Evolutionary conservation across 768 basidiomycete genomes (phyloP), one percentile per base, ranked within the genome.

Genomic region (Kwoniella sp.): DNA sequence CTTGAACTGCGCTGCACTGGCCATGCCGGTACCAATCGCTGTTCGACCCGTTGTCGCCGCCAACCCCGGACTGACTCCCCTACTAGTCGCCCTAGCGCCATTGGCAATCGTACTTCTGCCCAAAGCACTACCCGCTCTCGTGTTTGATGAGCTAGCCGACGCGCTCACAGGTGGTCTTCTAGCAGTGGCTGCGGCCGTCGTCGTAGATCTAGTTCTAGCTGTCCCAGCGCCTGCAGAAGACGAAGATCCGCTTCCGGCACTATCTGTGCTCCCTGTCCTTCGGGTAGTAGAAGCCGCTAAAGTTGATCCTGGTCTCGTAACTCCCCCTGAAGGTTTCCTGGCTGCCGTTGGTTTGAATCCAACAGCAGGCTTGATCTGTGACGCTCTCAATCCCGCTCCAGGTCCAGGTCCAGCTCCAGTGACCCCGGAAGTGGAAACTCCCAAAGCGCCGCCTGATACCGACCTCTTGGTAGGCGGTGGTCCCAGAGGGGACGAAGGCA

Each of bases 1-100:
- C 62, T 72, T 76, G 38, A 74, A 53, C 38, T 76, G 74, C 17
- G 71, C 73, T 2, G 70, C 73, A 57, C 71, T 73, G 4, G 77
- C 77, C 52, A 76, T 54, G 2, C 75, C 75, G 29, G 48, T 61
- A 12, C 74, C 74, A 30, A 75, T 75, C 8, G 64, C 68, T 28
- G 67, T 68, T 48, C 61, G 31, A n/a, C 63, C 58, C 1, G 22
- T 59, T 17, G 34, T 52, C 23, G 34, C 53, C 15, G 60, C 62
- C 26, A 65, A n/a, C 1, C 73, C 68, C 13, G 75, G 75, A 65
- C 71, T 74, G 47, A 73, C 70, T 5, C 73, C 72, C 45, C 75
- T 63, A 25, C 57, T 57, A 23, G 63, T 65, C 26, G 63, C 48
- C 37, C 63, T 58, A 11, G 63, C 63, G 22, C 55, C 37, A 4